These are phyloP conservation scores for Cyberlindnera nakhonratchasimensis DNA, from an alignment of 805 yeast genomes.

Conservation along the genomic window DNA sequence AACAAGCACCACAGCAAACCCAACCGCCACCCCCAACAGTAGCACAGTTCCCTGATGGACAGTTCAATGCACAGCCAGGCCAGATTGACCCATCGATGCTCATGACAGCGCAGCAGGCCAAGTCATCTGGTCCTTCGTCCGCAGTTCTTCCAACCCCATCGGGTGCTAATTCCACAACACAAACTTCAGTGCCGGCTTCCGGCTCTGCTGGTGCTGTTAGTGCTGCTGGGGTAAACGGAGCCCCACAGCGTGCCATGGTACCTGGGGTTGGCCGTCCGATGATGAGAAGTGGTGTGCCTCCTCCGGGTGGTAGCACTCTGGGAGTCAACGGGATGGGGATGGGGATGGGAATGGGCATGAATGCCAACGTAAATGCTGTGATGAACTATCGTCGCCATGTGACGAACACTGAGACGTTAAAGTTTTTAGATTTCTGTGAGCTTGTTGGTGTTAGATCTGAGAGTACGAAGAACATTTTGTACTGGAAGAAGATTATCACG, in stretches of 20 bases:
- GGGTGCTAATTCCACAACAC: too few species aligned
- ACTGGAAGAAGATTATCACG: conserved; percentile 46
- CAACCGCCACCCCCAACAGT: conserved; percentile 3
- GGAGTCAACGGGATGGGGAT: not conserved
- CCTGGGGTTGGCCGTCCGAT: not conserved
- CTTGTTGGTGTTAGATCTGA: conserved; percentile 41
- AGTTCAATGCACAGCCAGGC: not conserved
- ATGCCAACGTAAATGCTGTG: conserved; percentile 7
- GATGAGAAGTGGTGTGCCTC: conserved; percentile 1
- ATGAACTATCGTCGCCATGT: conserved; percentile 36
- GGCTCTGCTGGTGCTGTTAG: not conserved
- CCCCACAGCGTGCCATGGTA: not conserved
- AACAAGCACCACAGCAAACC: conserved; percentile 9
- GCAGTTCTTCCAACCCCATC: conserved; percentile 5
- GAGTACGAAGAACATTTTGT: conserved; percentile 40
- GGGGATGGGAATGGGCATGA: conserved; percentile 1
- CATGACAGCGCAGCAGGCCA: not conserved
- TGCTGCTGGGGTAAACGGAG: too few species aligned
- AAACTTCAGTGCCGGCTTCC: conserved; percentile 2
- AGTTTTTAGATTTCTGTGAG: conserved; percentile 49
- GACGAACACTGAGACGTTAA: conserved; percentile 48
- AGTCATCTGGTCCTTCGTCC: conserved; percentile 5
- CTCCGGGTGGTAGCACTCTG: not conserved
- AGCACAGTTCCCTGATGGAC: not conserved
- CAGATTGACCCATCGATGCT: conserved; percentile 2